Conservation (phyloP, 1,139 yeast genomes). For the Saccharomyces hybrid region DNA sequence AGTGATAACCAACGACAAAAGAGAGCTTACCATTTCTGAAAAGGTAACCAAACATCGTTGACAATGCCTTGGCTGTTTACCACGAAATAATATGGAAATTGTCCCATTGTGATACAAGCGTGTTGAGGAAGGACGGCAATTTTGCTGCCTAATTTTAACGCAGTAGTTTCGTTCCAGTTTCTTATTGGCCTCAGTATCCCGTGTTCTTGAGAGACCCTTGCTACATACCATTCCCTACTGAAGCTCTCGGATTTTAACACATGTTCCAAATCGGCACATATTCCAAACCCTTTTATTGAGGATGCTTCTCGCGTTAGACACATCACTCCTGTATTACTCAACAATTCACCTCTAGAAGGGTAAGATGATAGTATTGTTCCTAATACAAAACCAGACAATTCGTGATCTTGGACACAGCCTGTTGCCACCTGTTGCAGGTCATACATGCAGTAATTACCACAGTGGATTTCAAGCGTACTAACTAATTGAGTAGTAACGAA, state of each 20-base stretch:
- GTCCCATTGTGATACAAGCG: constrained; percentile 64
- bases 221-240: constrained; percentile 42
- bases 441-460: constrained; percentile 69
- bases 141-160: constrained; percentile 43
- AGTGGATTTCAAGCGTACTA: constrained; percentile 62
- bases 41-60: constrained; percentile 66
- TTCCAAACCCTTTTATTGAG: constrained; percentile 43
- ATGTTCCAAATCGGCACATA: constrained; percentile 20
- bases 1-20: not conserved
- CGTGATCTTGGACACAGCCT: constrained; percentile 42
- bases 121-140: constrained; percentile 63
- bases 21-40: constrained; percentile 45
- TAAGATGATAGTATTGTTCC: constrained; percentile 62
- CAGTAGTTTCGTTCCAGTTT: constrained; percentile 23
- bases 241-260: constrained; percentile 5
- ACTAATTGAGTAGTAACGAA: constrained; percentile 39
- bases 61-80: constrained; percentile 45
- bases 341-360: constrained; percentile 48
- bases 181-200: constrained; percentile 45
- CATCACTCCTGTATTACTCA: constrained; percentile 67
- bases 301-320: constrained; percentile 62
- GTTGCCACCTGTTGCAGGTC: constrained; percentile 74
- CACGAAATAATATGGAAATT: constrained; percentile 52
- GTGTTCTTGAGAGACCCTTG: constrained; percentile 58
- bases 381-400: constrained; percentile 50